Percentiles rank a stretch among this genome's conserved stretches.
phyloP scores from a whole-genome alignment of 2,329 filamentous ascomycete genomes.

The Diplodia sapinea region DNA sequence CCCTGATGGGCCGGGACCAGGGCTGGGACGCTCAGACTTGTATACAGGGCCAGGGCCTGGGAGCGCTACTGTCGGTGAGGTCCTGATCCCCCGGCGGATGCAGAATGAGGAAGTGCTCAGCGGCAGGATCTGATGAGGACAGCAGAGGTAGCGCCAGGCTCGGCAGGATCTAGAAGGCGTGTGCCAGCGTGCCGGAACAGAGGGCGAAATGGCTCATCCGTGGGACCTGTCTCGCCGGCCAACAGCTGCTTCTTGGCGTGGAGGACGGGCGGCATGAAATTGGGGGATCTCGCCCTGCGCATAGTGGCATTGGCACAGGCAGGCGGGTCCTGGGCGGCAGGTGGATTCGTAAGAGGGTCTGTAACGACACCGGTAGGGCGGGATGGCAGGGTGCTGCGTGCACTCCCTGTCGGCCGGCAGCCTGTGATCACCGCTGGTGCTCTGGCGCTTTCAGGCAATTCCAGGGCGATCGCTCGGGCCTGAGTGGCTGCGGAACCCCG shows the following conservation, averaged over 20 bases:
- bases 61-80: slow-evolving; percentile 12
- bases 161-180: neutral
- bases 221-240: neutral
- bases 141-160: neutral
- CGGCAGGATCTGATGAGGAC: neutral
- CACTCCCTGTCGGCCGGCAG: slow-evolving; percentile 4
- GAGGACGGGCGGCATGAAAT: slow-evolving; percentile 6
- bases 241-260: neutral
- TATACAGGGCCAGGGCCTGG: slow-evolving; percentile 7
- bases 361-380: slow-evolving; percentile 2
- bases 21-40: slow-evolving; percentile 19
- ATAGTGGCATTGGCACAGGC: slow-evolving; percentile 11
- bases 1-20: slow-evolving; percentile 7
- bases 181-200: neutral
- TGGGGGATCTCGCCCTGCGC: slow-evolving; percentile 6
- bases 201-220: no score
- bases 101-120: neutral
- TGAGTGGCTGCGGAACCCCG: slow-evolving; percentile 1
- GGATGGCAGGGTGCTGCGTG: slow-evolving; percentile 8
- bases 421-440: slow-evolving; percentile 5
- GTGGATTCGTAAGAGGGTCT: slow-evolving; percentile 15
- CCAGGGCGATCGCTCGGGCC: neutral
- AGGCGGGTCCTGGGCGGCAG: neutral
- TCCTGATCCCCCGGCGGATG: neutral
- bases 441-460: neutral